phyloP scores from a whole-genome alignment of 78 protist species.

The Acrasis kona region DNA sequence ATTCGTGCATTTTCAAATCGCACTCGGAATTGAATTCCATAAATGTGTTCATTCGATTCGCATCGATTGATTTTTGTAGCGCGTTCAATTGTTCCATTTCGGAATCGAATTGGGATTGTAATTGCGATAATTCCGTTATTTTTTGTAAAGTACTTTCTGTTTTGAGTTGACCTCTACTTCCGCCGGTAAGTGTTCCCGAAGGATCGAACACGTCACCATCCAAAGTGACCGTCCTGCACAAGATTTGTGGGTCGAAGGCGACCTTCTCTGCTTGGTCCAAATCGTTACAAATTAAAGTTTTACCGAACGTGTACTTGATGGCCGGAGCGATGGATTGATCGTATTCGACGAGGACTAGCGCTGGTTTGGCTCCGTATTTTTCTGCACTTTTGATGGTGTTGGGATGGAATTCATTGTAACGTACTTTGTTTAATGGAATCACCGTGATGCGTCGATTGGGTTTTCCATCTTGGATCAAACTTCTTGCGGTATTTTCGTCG shows the following conservation, averaged over 20 bases:
- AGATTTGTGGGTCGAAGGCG: constrained; percentile 51
- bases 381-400: background rate
- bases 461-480: constrained; percentile 64
- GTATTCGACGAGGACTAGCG: constrained; percentile 52
- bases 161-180: constrained; percentile 8
- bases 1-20: too few relatives aligned
- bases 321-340: constrained; percentile 63
- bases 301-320: constrained; percentile 89
- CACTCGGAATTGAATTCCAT: too few relatives aligned
- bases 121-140: too few relatives aligned
- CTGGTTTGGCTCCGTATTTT: background rate
- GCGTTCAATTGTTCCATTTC: too few relatives aligned
- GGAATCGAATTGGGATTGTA: too few relatives aligned
- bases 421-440: constrained; percentile 91
- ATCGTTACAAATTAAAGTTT: constrained; percentile 70
- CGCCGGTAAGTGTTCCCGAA: constrained; percentile 93
- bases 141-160: too few relatives aligned
- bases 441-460: constrained; percentile 78
- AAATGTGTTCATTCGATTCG: too few relatives aligned
- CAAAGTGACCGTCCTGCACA: constrained; percentile 73
- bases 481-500: constrained; percentile 61
- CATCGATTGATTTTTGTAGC: too few relatives aligned
- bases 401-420: background rate
- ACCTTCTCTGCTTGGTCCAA: constrained; percentile 48
- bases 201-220: constrained; percentile 96